Base-by-base conservation (phyloP, 1,139 yeast genomes). In the Taphrina wiesneri region DNA sequence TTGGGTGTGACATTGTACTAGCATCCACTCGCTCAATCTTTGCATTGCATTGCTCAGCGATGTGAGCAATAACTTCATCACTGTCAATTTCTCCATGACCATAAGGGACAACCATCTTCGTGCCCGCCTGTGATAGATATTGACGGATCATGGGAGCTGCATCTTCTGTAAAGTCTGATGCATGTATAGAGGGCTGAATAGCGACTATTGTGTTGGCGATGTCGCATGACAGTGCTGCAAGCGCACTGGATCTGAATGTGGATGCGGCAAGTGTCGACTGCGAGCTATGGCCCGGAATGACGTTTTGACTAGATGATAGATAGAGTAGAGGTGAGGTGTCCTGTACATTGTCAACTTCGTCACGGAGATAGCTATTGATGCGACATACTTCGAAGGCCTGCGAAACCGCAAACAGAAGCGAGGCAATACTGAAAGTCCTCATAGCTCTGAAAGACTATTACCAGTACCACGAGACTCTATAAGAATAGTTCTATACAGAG, bases 61-160 rank as follows among this genome's bases (percentile, higher is more conserved):
- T 60, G 21, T 41, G 57, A 3, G 54, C 25, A 15, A 51, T 34
- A 6, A 60, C 26, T 15, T 60, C 64, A 13, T 49, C 64, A 15
- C 36, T 32, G 36, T 60, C 64, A 30, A 60, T 36, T 17, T 36
- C 51, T 2, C 64, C 64, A 19, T 60, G 64, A 4, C 56, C 64
- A 51, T 60, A 60, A n/a, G 64, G 64, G n/a, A 60, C 64, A 6
- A 60, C 64, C 17, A 60, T 41, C 51, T 60, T 60, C 30, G 64
- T 51, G 21, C 64, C 64, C 3, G 64, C 64, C 19, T 52, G 56
- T 13, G 56, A 26, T 19, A 60, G 56, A 21, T 41, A 49, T 17
- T 51, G 43, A 43, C 47, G 45, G 21, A 60, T 49, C 51, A 60
- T 30, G 7, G 64, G 64, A n/a, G 64, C 64, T 1, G 64, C 26